These are phyloP conservation scores for Craspedostauros australis DNA, from an alignment of 108 stramenopile genomes.

Conservation along the genomic window DNA sequence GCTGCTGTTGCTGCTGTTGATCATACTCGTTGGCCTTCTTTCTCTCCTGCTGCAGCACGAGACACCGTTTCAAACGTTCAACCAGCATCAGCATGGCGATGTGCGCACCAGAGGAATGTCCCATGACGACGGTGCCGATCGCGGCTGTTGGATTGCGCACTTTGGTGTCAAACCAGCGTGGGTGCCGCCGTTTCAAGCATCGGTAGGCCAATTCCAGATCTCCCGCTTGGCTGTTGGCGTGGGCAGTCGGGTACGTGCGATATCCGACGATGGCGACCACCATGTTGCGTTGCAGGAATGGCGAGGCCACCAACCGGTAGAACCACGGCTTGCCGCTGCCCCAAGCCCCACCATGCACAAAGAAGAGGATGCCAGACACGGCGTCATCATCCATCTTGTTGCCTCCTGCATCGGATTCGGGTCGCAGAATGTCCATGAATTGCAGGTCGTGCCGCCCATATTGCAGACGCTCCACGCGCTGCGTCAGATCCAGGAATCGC, in stretches of 20 bases:
- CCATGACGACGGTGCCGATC: slow-evolving; percentile 51
- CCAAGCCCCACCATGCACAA: slow-evolving; percentile 82
- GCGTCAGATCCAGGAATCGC: slow-evolving; percentile 27
- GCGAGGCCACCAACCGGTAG: slow-evolving; percentile 60
- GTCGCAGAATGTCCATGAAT: slow-evolving; percentile 60
- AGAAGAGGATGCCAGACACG: slow-evolving; percentile 20
- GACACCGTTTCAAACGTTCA: slow-evolving; percentile 24
- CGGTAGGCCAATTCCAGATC: slow-evolving; percentile 39
- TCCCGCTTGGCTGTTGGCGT: slow-evolving; percentile 45
- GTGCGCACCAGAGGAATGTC: slow-evolving; percentile 79
- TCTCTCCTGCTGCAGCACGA: not conserved
- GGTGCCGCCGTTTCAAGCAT: slow-evolving; percentile 14
- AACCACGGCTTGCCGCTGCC: slow-evolving; percentile 71
- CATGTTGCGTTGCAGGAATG: slow-evolving; percentile 46
- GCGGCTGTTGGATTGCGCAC: not conserved
- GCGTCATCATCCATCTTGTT: not conserved
- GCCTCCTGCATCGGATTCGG: not conserved
- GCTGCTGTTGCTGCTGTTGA: not conserved
- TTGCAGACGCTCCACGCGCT: slow-evolving; percentile 7
- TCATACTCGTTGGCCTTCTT: not conserved
- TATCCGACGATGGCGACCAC: slow-evolving; percentile 71
- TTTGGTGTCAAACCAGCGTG: slow-evolving; percentile 6
- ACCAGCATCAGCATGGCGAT: slow-evolving; percentile 52
- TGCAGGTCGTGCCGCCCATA: slow-evolving; percentile 58
- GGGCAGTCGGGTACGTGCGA: slow-evolving; percentile 64